A percentile compares a stretch with the other conserved stretches of the same genome.
phyloP scores from a whole-genome alignment of 2,329 filamentous ascomycete genomes.

The Zasmidium cellare region DNA sequence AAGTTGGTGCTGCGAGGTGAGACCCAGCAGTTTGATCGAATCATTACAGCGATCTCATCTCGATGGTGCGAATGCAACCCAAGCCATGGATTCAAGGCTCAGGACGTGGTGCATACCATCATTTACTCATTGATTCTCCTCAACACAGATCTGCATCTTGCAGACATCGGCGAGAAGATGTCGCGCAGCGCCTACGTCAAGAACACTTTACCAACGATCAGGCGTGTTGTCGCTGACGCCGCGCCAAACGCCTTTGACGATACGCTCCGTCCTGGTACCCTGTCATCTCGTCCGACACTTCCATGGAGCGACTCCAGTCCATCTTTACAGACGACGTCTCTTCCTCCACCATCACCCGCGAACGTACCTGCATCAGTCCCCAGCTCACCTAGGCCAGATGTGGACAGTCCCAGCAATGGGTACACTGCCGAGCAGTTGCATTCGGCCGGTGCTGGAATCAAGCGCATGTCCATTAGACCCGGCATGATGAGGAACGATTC shows the following conservation, averaged over 20 bases:
- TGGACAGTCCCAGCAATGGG: slow-evolving; percentile 2
- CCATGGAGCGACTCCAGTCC: slow-evolving; percentile 33
- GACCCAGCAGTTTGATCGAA: slow-evolving; percentile 94
- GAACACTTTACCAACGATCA: slow-evolving; percentile 90
- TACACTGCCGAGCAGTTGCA: slow-evolving; percentile 1
- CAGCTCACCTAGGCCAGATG: background rate
- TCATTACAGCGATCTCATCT: slow-evolving; percentile 83
- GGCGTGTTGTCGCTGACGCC: slow-evolving; percentile 72
- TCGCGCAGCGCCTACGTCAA: slow-evolving; percentile 91
- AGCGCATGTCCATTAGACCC: slow-evolving; percentile 46
- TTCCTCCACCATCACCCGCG: slow-evolving; percentile 1
- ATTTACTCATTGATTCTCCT: slow-evolving; percentile 93
- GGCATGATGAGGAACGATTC: slow-evolving; percentile 35
- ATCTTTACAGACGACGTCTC: background rate
- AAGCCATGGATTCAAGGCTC: slow-evolving; percentile 87
- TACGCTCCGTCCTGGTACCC: slow-evolving; percentile 25
- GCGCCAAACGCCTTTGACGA: slow-evolving; percentile 64
- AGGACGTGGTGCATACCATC: slow-evolving; percentile 94
- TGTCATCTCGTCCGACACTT: slow-evolving; percentile 26
- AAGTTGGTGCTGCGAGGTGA: slow-evolving; percentile 84
- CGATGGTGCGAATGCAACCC: slow-evolving; percentile 94
- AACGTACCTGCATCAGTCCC: background rate
- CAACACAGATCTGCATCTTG: slow-evolving; percentile 93
- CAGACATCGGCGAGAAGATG: slow-evolving; percentile 96
- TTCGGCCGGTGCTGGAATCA: slow-evolving; percentile 30